A percentile compares a stretch with the other conserved stretches of the same genome.
Evolutionary conservation across 805 yeast species (phyloP).

Genomic region (Suhomyces emberorum): DNA sequence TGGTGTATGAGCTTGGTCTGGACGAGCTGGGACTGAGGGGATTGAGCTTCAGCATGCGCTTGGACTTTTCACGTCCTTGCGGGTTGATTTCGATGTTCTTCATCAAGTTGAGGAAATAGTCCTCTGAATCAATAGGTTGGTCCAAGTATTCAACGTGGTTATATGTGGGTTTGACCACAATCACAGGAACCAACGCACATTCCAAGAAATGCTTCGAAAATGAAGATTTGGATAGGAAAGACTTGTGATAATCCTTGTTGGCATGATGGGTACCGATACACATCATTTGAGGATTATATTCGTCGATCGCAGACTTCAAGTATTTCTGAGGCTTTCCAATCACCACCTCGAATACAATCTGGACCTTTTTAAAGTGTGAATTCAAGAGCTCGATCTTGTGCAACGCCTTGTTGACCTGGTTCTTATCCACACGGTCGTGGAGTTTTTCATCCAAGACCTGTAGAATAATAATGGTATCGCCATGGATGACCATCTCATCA

Average conservation of each 20-base stretch:
- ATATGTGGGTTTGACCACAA: conserved; percentile 40
- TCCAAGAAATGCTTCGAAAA: conserved; percentile 40
- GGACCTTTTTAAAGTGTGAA: conserved; percentile 32
- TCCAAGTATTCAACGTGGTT: conserved; percentile 27
- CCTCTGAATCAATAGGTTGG: conserved; percentile 28
- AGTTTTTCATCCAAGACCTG: conserved; percentile 40
- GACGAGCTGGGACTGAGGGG: conserved; percentile 18
- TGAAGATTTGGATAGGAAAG: conserved; percentile 32
- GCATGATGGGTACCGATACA: conserved; percentile 40
- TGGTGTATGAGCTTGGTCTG: conserved; percentile 16
- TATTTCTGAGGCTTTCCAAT: conserved; percentile 41
- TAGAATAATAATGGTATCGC: conserved; percentile 40
- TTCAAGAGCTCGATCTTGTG: conserved; percentile 33
- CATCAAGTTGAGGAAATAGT: conserved; percentile 37
- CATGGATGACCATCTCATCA: conserved; percentile 42
- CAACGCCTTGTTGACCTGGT: conserved; percentile 25
- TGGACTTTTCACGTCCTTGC: conserved; percentile 14
- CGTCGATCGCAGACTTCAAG: conserved; percentile 37
- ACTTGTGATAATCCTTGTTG: conserved; percentile 17
- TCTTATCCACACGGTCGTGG: conserved; percentile 25
- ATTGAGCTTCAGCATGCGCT: conserved; percentile 11
- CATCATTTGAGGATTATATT: conserved; percentile 45
- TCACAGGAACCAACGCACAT: conserved; percentile 44
- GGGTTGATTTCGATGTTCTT: conserved; percentile 18
- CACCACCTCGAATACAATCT: conserved; percentile 39